Percentiles rank a stretch among this genome's conserved stretches.
These are phyloP conservation scores for Quercus phellos DNA, from an alignment of 331 rosid genomes.

Conservation along the genomic window DNA sequence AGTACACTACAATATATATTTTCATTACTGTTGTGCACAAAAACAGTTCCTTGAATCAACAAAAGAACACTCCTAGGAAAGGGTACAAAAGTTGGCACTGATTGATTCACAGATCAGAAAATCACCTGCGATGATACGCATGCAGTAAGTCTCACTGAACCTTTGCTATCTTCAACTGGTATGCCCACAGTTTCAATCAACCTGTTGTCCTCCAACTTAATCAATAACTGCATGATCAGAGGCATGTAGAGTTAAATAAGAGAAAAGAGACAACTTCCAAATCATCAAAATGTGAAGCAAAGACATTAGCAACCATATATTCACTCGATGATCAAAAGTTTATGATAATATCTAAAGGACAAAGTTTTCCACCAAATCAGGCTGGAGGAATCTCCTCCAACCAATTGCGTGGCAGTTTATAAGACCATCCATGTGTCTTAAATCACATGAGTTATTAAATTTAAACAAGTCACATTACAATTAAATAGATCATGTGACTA, in stretches of 20 bases:
- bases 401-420: fast-evolving
- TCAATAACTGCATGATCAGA: slow-evolving; percentile 60
- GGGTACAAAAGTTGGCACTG: not conserved
- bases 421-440: too few relatives aligned
- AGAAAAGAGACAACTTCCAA: not conserved
- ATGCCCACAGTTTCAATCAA: slow-evolving; percentile 96
- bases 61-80: slow-evolving; percentile 8
- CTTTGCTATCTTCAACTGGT: slow-evolving; percentile 59
- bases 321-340: not conserved
- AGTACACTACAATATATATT: not conserved
- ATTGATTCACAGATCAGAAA: slow-evolving; percentile 16
- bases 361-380: not conserved
- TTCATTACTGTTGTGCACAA: slow-evolving; percentile 1
- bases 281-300: not conserved
- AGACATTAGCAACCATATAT: not conserved
- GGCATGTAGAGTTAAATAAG: not conserved
- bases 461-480: not conserved
- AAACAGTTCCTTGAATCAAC: slow-evolving; percentile 14
- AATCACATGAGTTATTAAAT: too few relatives aligned
- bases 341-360: not conserved
- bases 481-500: too few relatives aligned
- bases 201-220: slow-evolving; percentile 88
- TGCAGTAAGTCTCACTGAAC: slow-evolving; percentile 77
- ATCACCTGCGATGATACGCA: slow-evolving; percentile 93
- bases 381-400: too few relatives aligned